Evolutionary conservation across 2,329 filamentous ascomycete species (phyloP), one percentile per base, ranked within the genome.

Genomic region (Chrysoporthe austroafricana): DNA sequence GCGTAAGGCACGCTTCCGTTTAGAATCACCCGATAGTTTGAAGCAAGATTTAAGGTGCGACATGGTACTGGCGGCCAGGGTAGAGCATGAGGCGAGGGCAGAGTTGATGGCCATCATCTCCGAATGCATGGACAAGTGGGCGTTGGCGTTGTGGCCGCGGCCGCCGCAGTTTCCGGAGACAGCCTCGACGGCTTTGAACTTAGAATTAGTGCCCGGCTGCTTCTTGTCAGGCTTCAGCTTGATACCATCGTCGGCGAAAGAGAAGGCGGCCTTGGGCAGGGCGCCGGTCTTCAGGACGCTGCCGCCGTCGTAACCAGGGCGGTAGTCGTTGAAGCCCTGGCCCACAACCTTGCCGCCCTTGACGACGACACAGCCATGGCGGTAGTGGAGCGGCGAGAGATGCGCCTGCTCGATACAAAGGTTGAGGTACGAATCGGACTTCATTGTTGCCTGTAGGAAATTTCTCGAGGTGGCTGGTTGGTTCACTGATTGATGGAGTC

Each of bases 91-190:
- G 52, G 79, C 76, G 63, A 85, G 79, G 56, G 83, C 83, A 39
- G 80, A 81, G 72, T 82, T 80, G 73, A 86, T 84, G 39, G 83
- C 84, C 82, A 85, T 85, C 83, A 85, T 86, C 77, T 86, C 83
- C 4, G 81, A 81, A 71, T 86, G 84, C 82, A 86, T 84, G 18
- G 79, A 83, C 21, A 86, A 76, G 11, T 80, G 78, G 42, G 76
- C 76, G 70, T 83, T 83, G 64, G 78, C 76, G 43, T 77, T 73
- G 65, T 77, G 76, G 21, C 79, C 79, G 46, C 75, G 75, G 56
- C 76, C 66, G 56, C 76, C 66, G 16, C 69, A 64, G 39, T 64
- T 63, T 16, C 69, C 66, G 9, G 57, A 74, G 46, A 74, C 73
- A 66, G 73, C 72, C 72, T 81, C 79, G 65, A 79, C 80, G 2